Evolutionary conservation across 352 stramenopile species (phyloP), one percentile per base, ranked within the genome.

Genomic region (Pythium monospermum): DNA sequence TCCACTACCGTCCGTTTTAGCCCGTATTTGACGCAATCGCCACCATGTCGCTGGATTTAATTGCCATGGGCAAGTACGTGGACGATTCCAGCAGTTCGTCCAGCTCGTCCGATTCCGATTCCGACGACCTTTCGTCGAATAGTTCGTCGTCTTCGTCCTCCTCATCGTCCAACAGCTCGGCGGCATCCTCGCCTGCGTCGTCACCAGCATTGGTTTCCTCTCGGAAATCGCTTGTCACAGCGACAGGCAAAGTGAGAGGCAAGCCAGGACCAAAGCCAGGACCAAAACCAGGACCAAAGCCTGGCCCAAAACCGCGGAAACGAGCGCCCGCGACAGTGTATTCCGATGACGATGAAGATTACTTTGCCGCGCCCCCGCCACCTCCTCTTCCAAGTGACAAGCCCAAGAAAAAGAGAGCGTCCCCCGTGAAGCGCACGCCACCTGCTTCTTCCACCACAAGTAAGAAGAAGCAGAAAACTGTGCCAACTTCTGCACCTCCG

Each of bases 31-130:
- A n/a, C n/a, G n/a, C n/a, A n/a, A 23, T 5, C 28, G 44, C 27
- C 18, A 52, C 35, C 47, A 91, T 91, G 79, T 72, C 79, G 71
- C 66, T 87, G 19, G 79, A 90, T 61, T 73, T 90, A 45, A 85
- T 90, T 72, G 72, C 76, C 40, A 71, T 87, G 62, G 76, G 68
- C 47, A 87, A 91, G 57, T 88, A 88, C 57, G 70, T 85, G 55
- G 58, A 69, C 49, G 73, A 81, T 58, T 87, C 76, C 2, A 91
- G 79, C 59, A 91, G 79, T 46, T 91, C 79, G 11, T 87, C 76
- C 13, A 87, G 76, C 51, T 60, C 78, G 36, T 87, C 76, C 25
- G 53, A 63, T 39, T 91, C 79, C n/a, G 76, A 87, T 53, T 87
- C 65, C 33, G 60, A 70, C 43, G 61, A 73, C 41, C 71, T 80